Conservation (phyloP, 2,329 filamentous ascomycete genomes). For the Colletotrichum abscissum region DNA sequence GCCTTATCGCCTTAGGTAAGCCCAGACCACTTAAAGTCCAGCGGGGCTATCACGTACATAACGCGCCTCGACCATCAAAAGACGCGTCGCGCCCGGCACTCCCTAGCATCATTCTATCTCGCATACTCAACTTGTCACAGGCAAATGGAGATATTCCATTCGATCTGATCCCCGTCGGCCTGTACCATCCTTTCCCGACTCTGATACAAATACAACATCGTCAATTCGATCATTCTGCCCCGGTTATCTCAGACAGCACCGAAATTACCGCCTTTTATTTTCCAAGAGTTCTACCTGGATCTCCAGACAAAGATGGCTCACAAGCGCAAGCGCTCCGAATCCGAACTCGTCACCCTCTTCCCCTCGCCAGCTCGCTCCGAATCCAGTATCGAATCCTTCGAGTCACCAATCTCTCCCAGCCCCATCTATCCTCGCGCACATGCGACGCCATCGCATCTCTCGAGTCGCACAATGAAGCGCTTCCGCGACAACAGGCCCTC, state of each 20-base stretch:
- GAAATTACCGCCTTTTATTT: not conserved
- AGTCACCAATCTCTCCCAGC: constrained; percentile 42
- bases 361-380: constrained; percentile 50
- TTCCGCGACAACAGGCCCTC: constrained; percentile 69
- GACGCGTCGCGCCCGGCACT: not conserved
- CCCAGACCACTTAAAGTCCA: not conserved
- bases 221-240: not conserved
- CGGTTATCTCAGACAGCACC: too few species aligned
- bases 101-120: not conserved
- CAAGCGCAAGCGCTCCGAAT: constrained; percentile 74
- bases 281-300: not conserved
- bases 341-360: constrained; percentile 60
- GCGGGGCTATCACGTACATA: not conserved
- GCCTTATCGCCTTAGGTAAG: not conserved
- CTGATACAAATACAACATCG: not conserved
- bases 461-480: constrained; percentile 71
- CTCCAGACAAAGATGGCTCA: constrained; percentile 55
- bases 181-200: not conserved
- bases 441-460: constrained; percentile 55
- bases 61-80: not conserved
- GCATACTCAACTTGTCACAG: too few species aligned
- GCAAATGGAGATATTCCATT: not conserved
- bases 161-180: not conserved
- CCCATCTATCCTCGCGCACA: constrained; percentile 43
- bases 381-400: constrained; percentile 48